phyloP scores from a whole-genome alignment of 2,329 filamentous ascomycete genomes.

The Sporothrix mexicana region DNA sequence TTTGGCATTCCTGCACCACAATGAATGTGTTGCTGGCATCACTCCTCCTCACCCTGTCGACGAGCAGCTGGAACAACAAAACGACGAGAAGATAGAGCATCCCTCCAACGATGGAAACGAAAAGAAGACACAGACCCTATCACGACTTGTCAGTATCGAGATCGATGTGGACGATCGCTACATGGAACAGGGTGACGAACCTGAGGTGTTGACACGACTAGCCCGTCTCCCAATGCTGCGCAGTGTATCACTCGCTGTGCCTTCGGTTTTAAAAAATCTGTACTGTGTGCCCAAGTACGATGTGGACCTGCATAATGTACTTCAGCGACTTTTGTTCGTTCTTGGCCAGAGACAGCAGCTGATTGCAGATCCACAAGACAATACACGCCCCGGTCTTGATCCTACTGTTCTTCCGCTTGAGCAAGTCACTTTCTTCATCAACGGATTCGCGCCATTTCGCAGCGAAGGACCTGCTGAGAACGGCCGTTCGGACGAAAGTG shows the following conservation, averaged over 20 bases:
- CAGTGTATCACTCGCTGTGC: conserved; percentile 55
- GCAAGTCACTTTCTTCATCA: background rate
- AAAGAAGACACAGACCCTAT: too few species aligned
- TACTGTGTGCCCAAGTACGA: conserved; percentile 29
- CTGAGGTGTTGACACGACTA: conserved; percentile 49
- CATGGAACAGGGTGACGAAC: conserved; percentile 41
- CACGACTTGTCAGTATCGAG: conserved; percentile 52
- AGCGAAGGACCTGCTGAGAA: too few species aligned
- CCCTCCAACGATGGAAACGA: too few species aligned
- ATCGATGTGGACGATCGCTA: conserved; percentile 52
- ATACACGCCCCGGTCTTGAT: background rate
- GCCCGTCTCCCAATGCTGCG: conserved; percentile 38
- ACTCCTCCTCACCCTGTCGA: background rate
- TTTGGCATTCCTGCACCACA: conserved; percentile 14
- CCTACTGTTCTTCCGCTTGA: background rate
- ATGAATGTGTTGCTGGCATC: background rate
- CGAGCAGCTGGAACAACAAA: background rate
- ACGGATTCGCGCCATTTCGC: background rate
- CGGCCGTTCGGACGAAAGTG: background rate
- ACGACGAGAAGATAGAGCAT: background rate
- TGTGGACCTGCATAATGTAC: conserved; percentile 28
- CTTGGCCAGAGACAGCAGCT: conserved; percentile 25
- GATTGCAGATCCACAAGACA: background rate
- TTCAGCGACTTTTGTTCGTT: conserved; percentile 18
- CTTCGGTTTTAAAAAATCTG: conserved; percentile 36